Base-by-base conservation (phyloP, 352 stramenopile genomes). In the Pythium phragmitis region DNA sequence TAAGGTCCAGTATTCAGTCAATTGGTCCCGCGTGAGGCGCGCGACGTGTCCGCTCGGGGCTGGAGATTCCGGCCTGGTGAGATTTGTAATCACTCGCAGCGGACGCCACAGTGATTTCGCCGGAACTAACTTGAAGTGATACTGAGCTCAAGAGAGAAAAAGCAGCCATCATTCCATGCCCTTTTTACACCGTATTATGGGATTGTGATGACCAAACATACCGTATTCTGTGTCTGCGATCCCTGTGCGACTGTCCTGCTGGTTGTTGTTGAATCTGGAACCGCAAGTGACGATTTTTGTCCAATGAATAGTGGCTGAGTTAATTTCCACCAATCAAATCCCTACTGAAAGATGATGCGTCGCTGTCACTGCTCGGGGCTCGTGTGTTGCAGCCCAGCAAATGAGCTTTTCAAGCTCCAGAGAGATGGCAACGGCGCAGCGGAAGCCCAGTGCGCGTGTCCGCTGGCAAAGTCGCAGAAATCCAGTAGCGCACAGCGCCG, bases 371-470 rank as follows among this genome's bases (percentile, higher is more conserved):
- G 43, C 42, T 21, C 37, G 9, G 16, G 13, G n/a, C 28, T 68
- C 42, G 60, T 49, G 60, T 16, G 47, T 48, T 16, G 11, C 16
- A 6, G 21, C 33, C 16, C 60, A 60, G 45, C 52, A 68, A 68
- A 61, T 52, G 42, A 30, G 60, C 33, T 39, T 52, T 68, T 68
- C 46, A 57, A 62, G 52, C 28, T 68, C 33, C 33, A 37, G 6
- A 37, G n/a, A 47, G 43, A 11, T 30, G 43, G 6, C 16, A 26
- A 17, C 5, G 8, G n/a, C 33, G 33, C 34, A 37, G 5, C 21
- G 51, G 34, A 48, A 34, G 43, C 51, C 17, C 34, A 28, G 13
- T 8, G 30, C 48, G 48, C 12, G 47, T 36, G 47, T 34, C 51
- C 5, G 34, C 17, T 57, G 16, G 30, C 28, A 3, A 33, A 17